phyloP scores from a whole-genome alignment of 148 eudicot genomes.

The Tetragonia tetragonoides region DNA sequence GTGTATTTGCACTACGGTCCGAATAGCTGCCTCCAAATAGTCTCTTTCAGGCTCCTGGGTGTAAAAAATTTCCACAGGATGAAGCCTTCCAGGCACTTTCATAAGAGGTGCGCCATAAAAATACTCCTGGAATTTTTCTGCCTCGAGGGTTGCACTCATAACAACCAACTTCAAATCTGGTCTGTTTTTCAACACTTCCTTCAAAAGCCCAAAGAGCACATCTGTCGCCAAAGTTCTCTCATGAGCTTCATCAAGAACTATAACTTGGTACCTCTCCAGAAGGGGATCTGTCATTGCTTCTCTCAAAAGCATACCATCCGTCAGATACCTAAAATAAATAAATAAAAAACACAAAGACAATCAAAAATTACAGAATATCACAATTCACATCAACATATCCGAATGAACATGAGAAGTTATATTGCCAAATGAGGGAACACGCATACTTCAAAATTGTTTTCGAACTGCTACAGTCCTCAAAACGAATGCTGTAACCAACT shows the following conservation, averaged over 20 bases:
- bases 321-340: constrained; percentile 54
- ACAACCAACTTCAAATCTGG: constrained; percentile 81
- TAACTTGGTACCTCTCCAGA: constrained; percentile 74
- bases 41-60: constrained; percentile 86
- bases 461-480: constrained; percentile 82
- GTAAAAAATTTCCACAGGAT: constrained; percentile 86
- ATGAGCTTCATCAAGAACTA: constrained; percentile 92
- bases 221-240: constrained; percentile 92
- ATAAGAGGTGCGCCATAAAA: constrained; percentile 78
- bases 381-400: background rate
- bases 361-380: background rate
- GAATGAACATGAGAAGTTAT: background rate
- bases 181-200: constrained; percentile 75
- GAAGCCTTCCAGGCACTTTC: constrained; percentile 94
- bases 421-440: constrained; percentile 1
- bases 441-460: constrained; percentile 75
- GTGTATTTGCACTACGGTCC: constrained; percentile 85
- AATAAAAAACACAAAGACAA: constrained; percentile 6
- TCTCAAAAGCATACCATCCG: constrained; percentile 95
- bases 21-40: constrained; percentile 86
- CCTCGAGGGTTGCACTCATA: constrained; percentile 98
- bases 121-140: constrained; percentile 86
- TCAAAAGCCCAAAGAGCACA: constrained; percentile 83
- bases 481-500: constrained; percentile 93
- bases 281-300: constrained; percentile 98